Evolutionary conservation across 768 basidiomycete genomes (phyloP).

Genomic region (Auricularia auricula-judae): DNA sequence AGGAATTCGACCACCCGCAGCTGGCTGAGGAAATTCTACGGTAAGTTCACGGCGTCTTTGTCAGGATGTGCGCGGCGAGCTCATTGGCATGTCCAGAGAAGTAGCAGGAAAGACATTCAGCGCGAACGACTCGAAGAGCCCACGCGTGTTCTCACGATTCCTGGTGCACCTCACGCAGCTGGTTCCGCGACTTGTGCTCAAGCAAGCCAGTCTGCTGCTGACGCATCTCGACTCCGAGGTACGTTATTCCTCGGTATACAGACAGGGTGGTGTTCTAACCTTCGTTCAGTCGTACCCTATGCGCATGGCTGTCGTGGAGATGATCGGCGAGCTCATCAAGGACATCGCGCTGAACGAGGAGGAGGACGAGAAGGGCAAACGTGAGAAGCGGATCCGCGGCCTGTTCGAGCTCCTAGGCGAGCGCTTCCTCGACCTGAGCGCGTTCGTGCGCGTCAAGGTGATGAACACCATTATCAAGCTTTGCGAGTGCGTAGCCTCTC

Average conservation of each 20-base stretch:
- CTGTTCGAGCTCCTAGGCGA: conserved; percentile 79
- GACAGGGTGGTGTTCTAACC: background rate
- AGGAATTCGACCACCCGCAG: conserved; percentile 81
- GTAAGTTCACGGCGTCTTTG: conserved; percentile 13
- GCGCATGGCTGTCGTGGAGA: conserved; percentile 88
- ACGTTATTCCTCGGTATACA: conserved; percentile 11
- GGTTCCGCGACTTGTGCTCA: conserved; percentile 67
- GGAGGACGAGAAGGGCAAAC: conserved; percentile 28
- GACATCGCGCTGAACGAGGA: conserved; percentile 55
- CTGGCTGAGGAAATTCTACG: conserved; percentile 83
- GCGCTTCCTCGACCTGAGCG: conserved; percentile 78
- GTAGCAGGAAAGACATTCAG: conserved; percentile 69
- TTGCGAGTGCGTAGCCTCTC: conserved; percentile 40
- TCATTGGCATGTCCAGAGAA: conserved; percentile 36
- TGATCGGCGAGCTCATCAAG: conserved; percentile 74
- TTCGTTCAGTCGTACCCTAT: conserved; percentile 76
- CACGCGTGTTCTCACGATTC: conserved; percentile 77
- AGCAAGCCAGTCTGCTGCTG: conserved; percentile 79
- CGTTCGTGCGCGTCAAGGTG: conserved; percentile 87
- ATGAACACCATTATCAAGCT: conserved; percentile 65
- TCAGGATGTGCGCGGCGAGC: background rate
- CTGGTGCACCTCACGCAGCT: conserved; percentile 71
- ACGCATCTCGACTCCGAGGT: conserved; percentile 90
- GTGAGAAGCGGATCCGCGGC: conserved; percentile 61
- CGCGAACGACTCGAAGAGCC: conserved; percentile 77